These are phyloP conservation scores for Lippia alba DNA, from an alignment of 305 asterid species.

Conservation along the genomic window DNA sequence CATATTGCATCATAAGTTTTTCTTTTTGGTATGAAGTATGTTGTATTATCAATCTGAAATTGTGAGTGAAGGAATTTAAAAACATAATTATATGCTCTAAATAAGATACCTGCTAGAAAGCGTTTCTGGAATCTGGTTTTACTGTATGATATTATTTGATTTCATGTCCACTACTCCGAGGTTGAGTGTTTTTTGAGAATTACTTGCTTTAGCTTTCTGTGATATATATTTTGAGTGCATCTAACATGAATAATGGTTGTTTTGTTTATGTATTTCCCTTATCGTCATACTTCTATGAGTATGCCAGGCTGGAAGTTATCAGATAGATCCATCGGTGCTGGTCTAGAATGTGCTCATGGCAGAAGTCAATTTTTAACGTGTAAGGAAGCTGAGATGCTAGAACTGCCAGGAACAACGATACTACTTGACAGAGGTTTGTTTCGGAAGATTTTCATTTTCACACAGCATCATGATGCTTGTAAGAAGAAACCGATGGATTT, in stretches of 20 bases:
- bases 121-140: slow-evolving; percentile 15
- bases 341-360: slow-evolving; percentile 74
- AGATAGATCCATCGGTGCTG: slow-evolving; percentile 68
- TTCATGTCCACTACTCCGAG: slow-evolving; percentile 5
- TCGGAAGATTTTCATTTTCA: slow-evolving; percentile 20
- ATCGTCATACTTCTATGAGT: slow-evolving; percentile 19
- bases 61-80: not conserved
- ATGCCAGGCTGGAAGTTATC: slow-evolving; percentile 79
- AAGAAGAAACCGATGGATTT: not conserved
- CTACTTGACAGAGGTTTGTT: slow-evolving; percentile 88
- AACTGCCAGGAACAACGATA: slow-evolving; percentile 64
- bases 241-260: slow-evolving; percentile 23
- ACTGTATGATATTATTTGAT: slow-evolving; percentile 13
- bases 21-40: not conserved
- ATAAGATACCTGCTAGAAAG: not conserved
- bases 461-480: not conserved
- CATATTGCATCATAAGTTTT: slow-evolving; percentile 11
- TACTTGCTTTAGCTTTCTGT: slow-evolving; percentile 8
- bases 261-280: slow-evolving; percentile 20
- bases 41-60: too few species aligned
- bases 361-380: slow-evolving; percentile 78
- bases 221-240: slow-evolving; percentile 23
- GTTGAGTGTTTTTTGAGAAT: slow-evolving; percentile 13
- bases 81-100: slow-evolving; percentile 1
- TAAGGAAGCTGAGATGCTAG: slow-evolving; percentile 69